A percentile compares a stretch with the other conserved stretches of the same genome.
These are phyloP conservation scores for Talaromyces atroroseus DNA, from an alignment of 2,329 filamentous ascomycete genomes.

Conservation along the genomic window DNA sequence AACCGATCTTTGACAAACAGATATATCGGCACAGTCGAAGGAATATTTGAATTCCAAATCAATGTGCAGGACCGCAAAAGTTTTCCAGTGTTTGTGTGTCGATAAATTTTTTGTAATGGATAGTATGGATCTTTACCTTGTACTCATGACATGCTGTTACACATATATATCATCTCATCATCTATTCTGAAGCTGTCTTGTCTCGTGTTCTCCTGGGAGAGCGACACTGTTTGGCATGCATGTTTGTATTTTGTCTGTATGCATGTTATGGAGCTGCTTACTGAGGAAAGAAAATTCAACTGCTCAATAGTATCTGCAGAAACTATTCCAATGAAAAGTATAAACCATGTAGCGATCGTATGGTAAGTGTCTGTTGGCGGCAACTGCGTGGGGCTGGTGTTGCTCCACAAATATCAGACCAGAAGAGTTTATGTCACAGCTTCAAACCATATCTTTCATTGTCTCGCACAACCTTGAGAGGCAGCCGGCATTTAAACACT, in stretches of 20 bases:
- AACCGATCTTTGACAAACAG: slow-evolving; percentile 24
- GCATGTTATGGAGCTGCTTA: neutral
- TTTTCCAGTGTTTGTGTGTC: slow-evolving; percentile 40
- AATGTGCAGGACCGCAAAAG: slow-evolving; percentile 45
- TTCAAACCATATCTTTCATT: neutral
- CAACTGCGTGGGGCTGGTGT: slow-evolving; percentile 2
- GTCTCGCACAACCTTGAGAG: no score
- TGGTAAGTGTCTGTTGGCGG: neutral
- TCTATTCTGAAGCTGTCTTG: neutral
- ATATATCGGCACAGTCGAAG: slow-evolving; percentile 44
- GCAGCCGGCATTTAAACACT: neutral
- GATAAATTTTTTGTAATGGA: slow-evolving; percentile 23
- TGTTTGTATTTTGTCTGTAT: neutral
- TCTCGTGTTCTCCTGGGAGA: neutral
- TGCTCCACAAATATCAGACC: slow-evolving; percentile 8
- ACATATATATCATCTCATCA: neutral
- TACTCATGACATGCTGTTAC: neutral
- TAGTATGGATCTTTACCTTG: neutral
- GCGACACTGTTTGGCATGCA: neutral
- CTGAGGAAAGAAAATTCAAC: neutral
- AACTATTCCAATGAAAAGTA: no score
- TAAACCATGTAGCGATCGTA: no score
- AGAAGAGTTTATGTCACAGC: slow-evolving; percentile 3
- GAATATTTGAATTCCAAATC: slow-evolving; percentile 44
- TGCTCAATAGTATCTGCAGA: neutral